Conservation (phyloP, 176 grass and related monocot genomes). For the Zizania latifolia region DNA sequence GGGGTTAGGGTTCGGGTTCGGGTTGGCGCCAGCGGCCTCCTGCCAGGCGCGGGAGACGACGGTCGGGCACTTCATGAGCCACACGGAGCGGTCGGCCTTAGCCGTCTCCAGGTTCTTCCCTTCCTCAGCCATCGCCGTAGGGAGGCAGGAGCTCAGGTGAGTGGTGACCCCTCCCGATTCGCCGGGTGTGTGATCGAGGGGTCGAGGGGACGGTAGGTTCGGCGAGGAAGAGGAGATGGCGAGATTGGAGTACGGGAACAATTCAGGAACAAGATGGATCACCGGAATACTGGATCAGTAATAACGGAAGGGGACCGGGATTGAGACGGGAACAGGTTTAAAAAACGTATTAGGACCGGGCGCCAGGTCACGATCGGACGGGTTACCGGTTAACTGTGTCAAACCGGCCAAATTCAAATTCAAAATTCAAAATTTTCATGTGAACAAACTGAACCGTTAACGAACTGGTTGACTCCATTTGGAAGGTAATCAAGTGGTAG, state of each 20-base stretch:
- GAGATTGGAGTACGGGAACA: not conserved
- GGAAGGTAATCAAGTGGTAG: too few relatives aligned
- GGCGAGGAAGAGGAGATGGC: not conserved
- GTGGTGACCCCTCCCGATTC: not conserved
- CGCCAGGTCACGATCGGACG: too few relatives aligned
- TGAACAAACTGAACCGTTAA: too few relatives aligned
- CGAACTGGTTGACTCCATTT: too few relatives aligned
- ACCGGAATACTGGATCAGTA: too few relatives aligned
- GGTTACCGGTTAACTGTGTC: too few relatives aligned
- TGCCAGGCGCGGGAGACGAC: constrained; percentile 74
- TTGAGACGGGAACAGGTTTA: too few relatives aligned
- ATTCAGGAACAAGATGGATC: too few relatives aligned
- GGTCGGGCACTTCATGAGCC: constrained; percentile 94
- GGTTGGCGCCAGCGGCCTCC: constrained; percentile 27
- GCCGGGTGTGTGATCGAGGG: not conserved
- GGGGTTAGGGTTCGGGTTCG: constrained; percentile 43
- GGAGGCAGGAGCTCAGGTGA: not conserved
- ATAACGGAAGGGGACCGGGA: too few relatives aligned
- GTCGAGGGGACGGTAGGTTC: not conserved
- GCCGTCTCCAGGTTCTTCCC: constrained; percentile 59
- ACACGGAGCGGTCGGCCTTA: constrained; percentile 64
- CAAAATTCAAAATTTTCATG: too few relatives aligned
- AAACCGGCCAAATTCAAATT: too few relatives aligned
- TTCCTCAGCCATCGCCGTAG: constrained; percentile 37
- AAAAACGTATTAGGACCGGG: too few relatives aligned